Evolutionary conservation across 2,329 filamentous ascomycete genomes (phyloP).

Genomic region (Aspergillus thermomutatus): DNA sequence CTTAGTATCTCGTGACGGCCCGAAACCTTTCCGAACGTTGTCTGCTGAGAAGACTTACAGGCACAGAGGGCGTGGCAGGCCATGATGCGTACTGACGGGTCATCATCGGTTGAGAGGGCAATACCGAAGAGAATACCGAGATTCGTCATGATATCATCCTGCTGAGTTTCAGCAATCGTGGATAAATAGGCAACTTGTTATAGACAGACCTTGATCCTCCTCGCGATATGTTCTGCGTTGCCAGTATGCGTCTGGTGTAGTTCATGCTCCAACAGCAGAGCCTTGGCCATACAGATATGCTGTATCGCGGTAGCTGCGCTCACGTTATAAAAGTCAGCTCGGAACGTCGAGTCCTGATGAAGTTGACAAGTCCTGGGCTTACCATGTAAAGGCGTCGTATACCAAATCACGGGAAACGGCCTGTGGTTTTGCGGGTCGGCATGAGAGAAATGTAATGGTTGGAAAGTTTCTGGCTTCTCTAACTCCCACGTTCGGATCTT

Average conservation of each 20-base stretch:
- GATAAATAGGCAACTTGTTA: not conserved
- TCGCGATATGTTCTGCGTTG: constrained; percentile 10
- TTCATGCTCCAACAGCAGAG: constrained; percentile 24
- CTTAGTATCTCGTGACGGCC: not conserved
- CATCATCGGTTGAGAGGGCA: constrained; percentile 31
- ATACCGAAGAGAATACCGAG: constrained; percentile 32
- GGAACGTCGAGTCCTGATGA: not conserved
- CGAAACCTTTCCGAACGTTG: not conserved
- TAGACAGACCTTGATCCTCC: constrained; percentile 21
- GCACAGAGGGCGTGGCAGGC: constrained; percentile 33
- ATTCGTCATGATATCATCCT: constrained; percentile 27
- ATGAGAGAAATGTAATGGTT: constrained; percentile 28
- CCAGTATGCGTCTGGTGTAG: constrained; percentile 12
- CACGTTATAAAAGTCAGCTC: not conserved
- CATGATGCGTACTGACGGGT: constrained; percentile 31
- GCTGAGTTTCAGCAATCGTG: not conserved
- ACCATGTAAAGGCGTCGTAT: constrained; percentile 32
- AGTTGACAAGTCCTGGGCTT: not conserved
- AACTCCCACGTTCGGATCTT: constrained; percentile 29
- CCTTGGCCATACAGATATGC: constrained; percentile 33
- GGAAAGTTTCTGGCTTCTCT: constrained; percentile 24
- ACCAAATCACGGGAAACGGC: constrained; percentile 33
- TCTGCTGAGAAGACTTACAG: constrained; percentile 17
- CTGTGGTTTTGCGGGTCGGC: constrained; percentile 24
- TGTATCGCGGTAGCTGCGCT: constrained; percentile 30